Conservation (phyloP, 345 rosid genomes). For the Excoecaria agallocha region DNA sequence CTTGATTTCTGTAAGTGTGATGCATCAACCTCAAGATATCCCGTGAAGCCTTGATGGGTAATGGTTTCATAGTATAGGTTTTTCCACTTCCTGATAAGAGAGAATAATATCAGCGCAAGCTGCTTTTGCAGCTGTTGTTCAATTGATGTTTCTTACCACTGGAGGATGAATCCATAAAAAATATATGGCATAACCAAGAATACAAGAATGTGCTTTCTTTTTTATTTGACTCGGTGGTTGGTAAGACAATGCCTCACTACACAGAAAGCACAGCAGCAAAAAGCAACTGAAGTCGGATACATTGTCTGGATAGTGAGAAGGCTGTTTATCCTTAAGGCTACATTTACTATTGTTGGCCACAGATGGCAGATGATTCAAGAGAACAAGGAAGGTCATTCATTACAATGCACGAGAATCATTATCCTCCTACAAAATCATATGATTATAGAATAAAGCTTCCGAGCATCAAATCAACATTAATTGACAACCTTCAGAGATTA, state of each 20-base stretch:
- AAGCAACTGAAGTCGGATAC: neutral
- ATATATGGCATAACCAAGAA: neutral
- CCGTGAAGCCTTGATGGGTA: constrained; percentile 90
- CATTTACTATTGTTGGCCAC: neutral
- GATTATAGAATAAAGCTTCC: neutral
- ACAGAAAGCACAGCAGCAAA: neutral
- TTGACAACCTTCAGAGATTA: neutral
- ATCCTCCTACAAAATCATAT: neutral
- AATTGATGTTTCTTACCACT: neutral
- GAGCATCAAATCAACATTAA: neutral
- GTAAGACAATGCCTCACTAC: neutral
- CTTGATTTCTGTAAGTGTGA: constrained; percentile 91
- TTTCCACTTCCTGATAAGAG: constrained; percentile 83
- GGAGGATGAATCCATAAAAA: neutral
- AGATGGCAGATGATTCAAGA: neutral
- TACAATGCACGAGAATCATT: neutral
- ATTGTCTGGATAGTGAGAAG: neutral
- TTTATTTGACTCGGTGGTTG: neutral
- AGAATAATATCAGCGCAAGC: constrained; percentile 4
- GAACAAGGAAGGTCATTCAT: neutral
- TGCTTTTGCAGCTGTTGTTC: constrained; percentile 3
- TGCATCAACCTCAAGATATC: constrained; percentile 96
- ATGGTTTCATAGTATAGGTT: constrained; percentile 94
- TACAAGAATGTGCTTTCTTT: neutral
- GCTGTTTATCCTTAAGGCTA: neutral